Base-by-base conservation (phyloP, 2,329 filamentous ascomycete species). In the Fusarium pseudograminearum region DNA sequence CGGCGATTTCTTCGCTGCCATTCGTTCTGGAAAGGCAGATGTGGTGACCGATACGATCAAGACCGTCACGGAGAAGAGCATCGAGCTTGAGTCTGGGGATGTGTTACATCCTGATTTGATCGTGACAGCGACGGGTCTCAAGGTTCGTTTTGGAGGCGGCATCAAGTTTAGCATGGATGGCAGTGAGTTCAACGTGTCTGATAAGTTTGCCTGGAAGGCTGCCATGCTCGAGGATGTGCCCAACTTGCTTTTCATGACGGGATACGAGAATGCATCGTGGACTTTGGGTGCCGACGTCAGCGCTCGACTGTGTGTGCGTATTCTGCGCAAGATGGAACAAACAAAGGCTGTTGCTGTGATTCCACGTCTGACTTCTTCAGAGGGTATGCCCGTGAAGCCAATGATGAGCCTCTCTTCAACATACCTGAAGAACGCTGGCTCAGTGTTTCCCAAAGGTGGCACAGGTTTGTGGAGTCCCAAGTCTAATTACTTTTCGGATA, bases 121-220 rank as follows among this genome's bases (percentile, higher is more conserved):
- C 67, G 80, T 91, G 56, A 90, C 89, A 0, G 90, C 90, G 0
- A 91, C 90, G 0, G 90, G 90, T 0, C 81, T 91, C 3, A 84
- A 84, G 54, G 76, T 91, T 44, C 76, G 81, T 12, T 80, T 91
- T 38, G 86, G 84, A 2, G 88, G 88, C 26, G 81, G 82, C 22
- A 83, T 87, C 33, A 74, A 79, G 3, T 69, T 90, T 15, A 73
- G 74, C 3, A 78, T 91, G 9, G 87, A 91, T 66, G 84, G 83
- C 8, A 67, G 79, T 20, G 73, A 76, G 1, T 67, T 88, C 41
- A 73, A 83, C 14, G 69, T 84, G 26, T 67, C 79, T 0, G 77
- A 82, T 3, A 84, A 83, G 51, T 86, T 83, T 70, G 75, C 85
- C 2, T 91, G 89, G 89, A 86, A 86, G 70, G 80, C 83, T 9